Percentiles rank a stretch among this genome's conserved stretches.
phyloP scores from a whole-genome alignment of 2,329 filamentous ascomycete species.

The Colletotrichum tropicale region DNA sequence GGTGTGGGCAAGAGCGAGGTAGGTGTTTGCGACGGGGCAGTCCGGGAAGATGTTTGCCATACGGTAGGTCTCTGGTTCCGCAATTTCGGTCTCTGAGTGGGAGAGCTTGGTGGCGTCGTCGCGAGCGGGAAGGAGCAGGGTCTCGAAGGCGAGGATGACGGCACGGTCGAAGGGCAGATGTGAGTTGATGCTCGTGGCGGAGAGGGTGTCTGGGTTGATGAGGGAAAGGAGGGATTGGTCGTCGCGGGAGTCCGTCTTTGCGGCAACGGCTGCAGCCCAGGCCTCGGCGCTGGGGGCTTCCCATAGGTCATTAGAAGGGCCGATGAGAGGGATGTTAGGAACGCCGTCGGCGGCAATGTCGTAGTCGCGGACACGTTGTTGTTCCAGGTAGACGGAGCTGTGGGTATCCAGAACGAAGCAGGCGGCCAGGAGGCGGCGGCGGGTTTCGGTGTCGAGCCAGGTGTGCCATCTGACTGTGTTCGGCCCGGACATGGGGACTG shows the following conservation, averaged over 20 bases:
- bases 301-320: constrained; percentile 52
- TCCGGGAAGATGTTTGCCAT: constrained; percentile 47
- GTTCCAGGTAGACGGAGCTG: constrained; percentile 59
- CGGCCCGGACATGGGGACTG: constrained; percentile 25
- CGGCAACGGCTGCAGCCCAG: constrained; percentile 46
- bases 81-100: constrained; percentile 25
- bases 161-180: constrained; percentile 43
- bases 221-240: constrained; percentile 7
- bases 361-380: constrained; percentile 38
- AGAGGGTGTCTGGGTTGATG: constrained; percentile 35
- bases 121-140: constrained; percentile 41
- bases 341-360: constrained; percentile 37
- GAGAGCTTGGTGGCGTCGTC: constrained; percentile 28
- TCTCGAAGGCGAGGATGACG: constrained; percentile 43
- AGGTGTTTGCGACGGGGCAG: constrained; percentile 54
- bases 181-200: constrained; percentile 36
- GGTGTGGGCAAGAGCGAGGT: constrained; percentile 61
- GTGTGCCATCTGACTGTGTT: constrained; percentile 48
- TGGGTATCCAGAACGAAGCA: constrained; percentile 64
- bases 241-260: constrained; percentile 18
- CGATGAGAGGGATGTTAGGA: constrained; percentile 51
- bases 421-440: constrained; percentile 57
- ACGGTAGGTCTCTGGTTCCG: constrained; percentile 26
- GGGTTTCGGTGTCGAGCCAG: constrained; percentile 59
- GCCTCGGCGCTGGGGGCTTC: constrained; percentile 45